Percentiles rank a stretch among this genome's conserved stretches.
These are phyloP conservation scores for Solanum peruvianum DNA, from an alignment of 257 asterid genomes.

Conservation along the genomic window DNA sequence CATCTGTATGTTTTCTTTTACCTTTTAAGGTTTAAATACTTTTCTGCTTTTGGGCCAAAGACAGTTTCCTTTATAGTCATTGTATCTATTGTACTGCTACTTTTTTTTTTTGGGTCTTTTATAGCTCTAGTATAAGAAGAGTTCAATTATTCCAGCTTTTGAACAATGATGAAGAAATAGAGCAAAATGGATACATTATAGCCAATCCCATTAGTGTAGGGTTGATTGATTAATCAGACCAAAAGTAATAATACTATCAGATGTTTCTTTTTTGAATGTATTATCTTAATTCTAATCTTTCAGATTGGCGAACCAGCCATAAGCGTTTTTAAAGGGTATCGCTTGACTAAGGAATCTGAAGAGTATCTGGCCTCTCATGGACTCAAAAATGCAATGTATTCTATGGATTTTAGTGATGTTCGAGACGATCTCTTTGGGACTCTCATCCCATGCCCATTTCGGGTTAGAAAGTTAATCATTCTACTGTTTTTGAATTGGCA, in stretches of 20 bases:
- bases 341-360: constrained; percentile 67
- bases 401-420: constrained; percentile 40
- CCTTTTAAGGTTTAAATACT: background rate
- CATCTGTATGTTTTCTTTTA: constrained; percentile 39
- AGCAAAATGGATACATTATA: background rate
- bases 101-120: background rate
- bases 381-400: constrained; percentile 67
- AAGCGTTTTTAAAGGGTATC: constrained; percentile 71
- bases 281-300: background rate
- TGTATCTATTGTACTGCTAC: background rate
- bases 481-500: background rate
- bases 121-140: background rate
- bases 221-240: background rate
- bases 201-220: background rate
- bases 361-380: constrained; percentile 70
- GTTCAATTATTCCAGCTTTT: background rate
- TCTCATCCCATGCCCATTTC: constrained; percentile 63
- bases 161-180: background rate
- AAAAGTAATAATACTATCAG: background rate
- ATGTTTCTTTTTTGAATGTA: background rate
- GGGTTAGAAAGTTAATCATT: constrained; percentile 42
- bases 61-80: background rate
- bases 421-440: constrained; percentile 80
- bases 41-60: background rate
- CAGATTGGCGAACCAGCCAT: constrained; percentile 56